Conservation (phyloP, 768 basidiomycete genomes). For the Rhodosporidiobolus odoratus region DNA sequence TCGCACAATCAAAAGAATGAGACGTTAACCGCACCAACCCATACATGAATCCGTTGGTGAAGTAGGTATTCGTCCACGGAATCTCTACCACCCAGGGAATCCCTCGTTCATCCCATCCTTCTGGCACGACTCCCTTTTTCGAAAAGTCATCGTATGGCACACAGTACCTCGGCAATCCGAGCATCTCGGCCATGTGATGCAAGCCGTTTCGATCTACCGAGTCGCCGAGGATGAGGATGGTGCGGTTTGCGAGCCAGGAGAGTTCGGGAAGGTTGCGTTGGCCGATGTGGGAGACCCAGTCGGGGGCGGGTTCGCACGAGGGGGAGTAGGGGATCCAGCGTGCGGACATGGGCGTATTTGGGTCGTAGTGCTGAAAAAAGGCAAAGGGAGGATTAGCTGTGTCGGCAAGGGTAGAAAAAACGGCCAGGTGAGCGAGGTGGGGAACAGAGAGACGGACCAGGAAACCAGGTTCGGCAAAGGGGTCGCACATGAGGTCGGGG, state of each 20-base stretch:
- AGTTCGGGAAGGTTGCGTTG: constrained; percentile 17
- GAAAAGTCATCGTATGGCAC: constrained; percentile 36
- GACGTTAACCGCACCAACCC: constrained; percentile 33
- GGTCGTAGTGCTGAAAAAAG: constrained; percentile 23
- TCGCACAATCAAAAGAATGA: background rate
- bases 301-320: constrained; percentile 38
- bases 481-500: constrained; percentile 24
- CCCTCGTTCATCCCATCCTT: constrained; percentile 36
- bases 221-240: constrained; percentile 42
- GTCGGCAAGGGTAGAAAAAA: background rate
- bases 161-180: constrained; percentile 33
- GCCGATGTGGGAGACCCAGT: constrained; percentile 29
- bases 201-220: constrained; percentile 41
- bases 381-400: background rate
- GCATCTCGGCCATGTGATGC: constrained; percentile 37
- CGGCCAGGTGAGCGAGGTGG: background rate
- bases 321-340: constrained; percentile 35
- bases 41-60: constrained; percentile 42
- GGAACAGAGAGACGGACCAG: constrained; percentile 13
- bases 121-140: constrained; percentile 28
- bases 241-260: constrained; percentile 35
- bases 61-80: constrained; percentile 30
- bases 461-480: constrained; percentile 37
- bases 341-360: constrained; percentile 10
- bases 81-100: constrained; percentile 39